phyloP scores from a whole-genome alignment of 768 basidiomycete genomes.

The Boletus tomentosulus region DNA sequence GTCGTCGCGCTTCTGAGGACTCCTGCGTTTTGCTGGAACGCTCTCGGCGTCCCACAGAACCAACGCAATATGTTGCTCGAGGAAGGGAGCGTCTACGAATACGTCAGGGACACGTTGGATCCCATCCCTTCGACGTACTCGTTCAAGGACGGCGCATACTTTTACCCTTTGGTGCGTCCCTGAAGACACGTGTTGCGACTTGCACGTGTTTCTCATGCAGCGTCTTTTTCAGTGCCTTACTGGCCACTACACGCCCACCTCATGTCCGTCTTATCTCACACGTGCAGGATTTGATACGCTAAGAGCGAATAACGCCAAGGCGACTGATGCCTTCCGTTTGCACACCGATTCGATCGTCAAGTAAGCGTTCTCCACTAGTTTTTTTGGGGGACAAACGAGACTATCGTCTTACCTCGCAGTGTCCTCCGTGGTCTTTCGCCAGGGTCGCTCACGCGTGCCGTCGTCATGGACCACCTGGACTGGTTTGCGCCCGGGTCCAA shows the following conservation, averaged over 20 bases:
- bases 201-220: neutral
- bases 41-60: conserved; percentile 69
- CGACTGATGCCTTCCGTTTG: conserved; percentile 54
- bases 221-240: conserved; percentile 32
- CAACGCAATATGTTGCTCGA: conserved; percentile 59
- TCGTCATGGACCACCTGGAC: conserved; percentile 72
- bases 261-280: conserved; percentile 63
- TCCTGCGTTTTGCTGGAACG: conserved; percentile 65
- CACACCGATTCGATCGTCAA: conserved; percentile 72
- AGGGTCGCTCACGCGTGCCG: conserved; percentile 55
- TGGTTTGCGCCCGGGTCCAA: conserved; percentile 49
- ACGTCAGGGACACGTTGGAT: conserved; percentile 49
- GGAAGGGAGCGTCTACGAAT: conserved; percentile 47
- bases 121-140: conserved; percentile 43
- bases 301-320: conserved; percentile 41
- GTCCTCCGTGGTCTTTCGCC: conserved; percentile 42
- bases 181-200: neutral
- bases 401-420: conserved; percentile 19
- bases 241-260: conserved; percentile 54
- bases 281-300: conserved; percentile 55
- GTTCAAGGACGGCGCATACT: conserved; percentile 63
- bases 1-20: conserved; percentile 48
- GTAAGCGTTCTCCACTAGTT: conserved; percentile 32
- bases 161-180: conserved; percentile 51
- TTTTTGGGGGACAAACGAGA: neutral